These are phyloP conservation scores for Hericium alpestre DNA, from an alignment of 768 basidiomycete genomes.

Conservation along the genomic window DNA sequence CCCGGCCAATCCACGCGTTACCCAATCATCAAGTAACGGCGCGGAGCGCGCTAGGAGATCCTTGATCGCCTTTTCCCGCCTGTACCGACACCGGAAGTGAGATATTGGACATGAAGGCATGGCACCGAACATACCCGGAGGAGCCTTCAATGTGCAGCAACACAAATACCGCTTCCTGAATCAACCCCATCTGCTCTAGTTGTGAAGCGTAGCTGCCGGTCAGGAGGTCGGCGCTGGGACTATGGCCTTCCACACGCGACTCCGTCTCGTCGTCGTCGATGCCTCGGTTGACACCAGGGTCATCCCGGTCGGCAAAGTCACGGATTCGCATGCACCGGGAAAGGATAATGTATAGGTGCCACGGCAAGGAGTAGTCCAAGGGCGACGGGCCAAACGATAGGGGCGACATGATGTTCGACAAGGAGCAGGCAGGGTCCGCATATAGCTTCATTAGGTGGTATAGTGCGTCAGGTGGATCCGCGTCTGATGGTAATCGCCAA, in stretches of 20 bases:
- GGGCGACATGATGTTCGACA: constrained; percentile 60
- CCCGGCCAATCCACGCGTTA: constrained; percentile 56
- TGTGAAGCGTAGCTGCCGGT: constrained; percentile 81
- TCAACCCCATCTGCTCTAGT: constrained; percentile 68
- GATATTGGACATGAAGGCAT: not conserved
- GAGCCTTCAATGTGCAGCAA: constrained; percentile 79
- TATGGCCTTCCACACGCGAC: constrained; percentile 59
- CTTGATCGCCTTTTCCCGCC: constrained; percentile 74
- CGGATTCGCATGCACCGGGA: constrained; percentile 73
- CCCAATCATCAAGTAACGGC: constrained; percentile 59
- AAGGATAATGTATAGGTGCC: constrained; percentile 88
- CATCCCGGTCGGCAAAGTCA: constrained; percentile 79
- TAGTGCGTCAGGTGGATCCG: constrained; percentile 54
- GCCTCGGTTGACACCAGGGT: constrained; percentile 27
- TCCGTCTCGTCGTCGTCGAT: constrained; percentile 31
- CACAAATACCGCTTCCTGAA: constrained; percentile 84
- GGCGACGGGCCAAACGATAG: constrained; percentile 66
- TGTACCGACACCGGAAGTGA: constrained; percentile 20
- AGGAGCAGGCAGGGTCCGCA: constrained; percentile 59
- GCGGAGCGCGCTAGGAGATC: constrained; percentile 69
- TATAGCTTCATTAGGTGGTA: constrained; percentile 75
- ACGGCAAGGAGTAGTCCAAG: constrained; percentile 74
- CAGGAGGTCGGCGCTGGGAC: constrained; percentile 72
- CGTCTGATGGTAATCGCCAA: constrained; percentile 35
- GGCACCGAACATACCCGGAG: constrained; percentile 49